Evolutionary conservation across 2,329 filamentous ascomycete species (phyloP).

Genomic region (Scolecobasidium constrictum): DNA sequence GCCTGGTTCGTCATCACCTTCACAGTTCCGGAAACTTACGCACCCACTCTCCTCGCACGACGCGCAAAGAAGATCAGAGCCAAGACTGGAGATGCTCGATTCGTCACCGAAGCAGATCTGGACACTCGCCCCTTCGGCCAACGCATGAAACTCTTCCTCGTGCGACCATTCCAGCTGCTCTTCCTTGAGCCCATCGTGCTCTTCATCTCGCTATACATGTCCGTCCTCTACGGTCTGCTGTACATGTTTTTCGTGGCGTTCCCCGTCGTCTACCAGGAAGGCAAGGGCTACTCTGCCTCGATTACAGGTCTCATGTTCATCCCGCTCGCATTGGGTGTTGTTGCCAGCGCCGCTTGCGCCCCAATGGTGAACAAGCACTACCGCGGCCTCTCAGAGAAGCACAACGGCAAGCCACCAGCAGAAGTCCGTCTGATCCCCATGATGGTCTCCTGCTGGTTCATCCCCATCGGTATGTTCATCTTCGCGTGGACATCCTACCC

Average conservation of each 20-base stretch:
- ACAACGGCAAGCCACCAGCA: slow-evolving; percentile 63
- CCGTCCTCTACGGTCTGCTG: slow-evolving; percentile 61
- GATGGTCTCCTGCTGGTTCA: slow-evolving; percentile 43
- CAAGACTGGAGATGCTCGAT: slow-evolving; percentile 52
- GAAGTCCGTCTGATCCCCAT: slow-evolving; percentile 74
- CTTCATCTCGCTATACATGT: slow-evolving; percentile 77
- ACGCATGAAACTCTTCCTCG: slow-evolving; percentile 60
- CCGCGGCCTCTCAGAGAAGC: slow-evolving; percentile 48
- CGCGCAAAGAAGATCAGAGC: slow-evolving; percentile 64
- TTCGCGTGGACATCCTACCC: slow-evolving; percentile 61
- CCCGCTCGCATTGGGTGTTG: slow-evolving; percentile 65
- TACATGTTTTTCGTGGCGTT: slow-evolving; percentile 57
- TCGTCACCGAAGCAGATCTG: slow-evolving; percentile 72
- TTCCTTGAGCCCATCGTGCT: slow-evolving; percentile 79
- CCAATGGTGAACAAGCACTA: slow-evolving; percentile 77
- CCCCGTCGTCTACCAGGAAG: slow-evolving; percentile 60
- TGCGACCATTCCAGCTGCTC: slow-evolving; percentile 76
- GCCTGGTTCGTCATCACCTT: slow-evolving; percentile 71
- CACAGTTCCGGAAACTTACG: slow-evolving; percentile 84
- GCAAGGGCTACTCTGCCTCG: slow-evolving; percentile 66
- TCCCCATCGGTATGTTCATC: slow-evolving; percentile 55
- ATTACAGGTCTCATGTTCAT: slow-evolving; percentile 81
- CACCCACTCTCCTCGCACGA: slow-evolving; percentile 61
- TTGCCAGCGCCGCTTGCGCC: slow-evolving; percentile 54
- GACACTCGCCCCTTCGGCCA: slow-evolving; percentile 60